phyloP scores from a whole-genome alignment of 73 alveolate species.

The Effrenium voratum region DNA sequence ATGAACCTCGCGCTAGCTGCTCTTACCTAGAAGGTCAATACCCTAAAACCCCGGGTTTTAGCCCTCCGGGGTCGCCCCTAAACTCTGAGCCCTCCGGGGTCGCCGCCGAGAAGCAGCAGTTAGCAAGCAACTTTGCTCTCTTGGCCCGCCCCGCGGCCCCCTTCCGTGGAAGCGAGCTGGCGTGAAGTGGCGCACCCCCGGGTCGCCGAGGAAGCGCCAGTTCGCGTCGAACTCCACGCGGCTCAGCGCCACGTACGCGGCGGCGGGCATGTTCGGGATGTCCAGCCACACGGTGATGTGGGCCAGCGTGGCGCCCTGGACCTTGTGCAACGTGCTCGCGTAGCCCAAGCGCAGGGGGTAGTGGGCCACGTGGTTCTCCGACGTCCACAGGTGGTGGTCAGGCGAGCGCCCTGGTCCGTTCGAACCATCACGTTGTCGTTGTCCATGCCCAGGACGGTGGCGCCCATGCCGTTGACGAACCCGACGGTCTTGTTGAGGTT shows the following conservation, averaged over 20 bases:
- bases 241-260: conserved; percentile 34
- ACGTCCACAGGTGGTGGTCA: background rate
- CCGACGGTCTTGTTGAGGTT: conserved; percentile 26
- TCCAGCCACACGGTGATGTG: conserved; percentile 14
- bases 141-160: no score
- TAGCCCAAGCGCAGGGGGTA: conserved; percentile 20
- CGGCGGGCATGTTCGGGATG: background rate
- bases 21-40: no score
- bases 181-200: background rate
- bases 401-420: background rate
- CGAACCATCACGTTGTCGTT: background rate
- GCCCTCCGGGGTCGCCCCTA: no score
- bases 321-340: background rate
- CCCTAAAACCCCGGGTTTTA: no score
- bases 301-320: background rate
- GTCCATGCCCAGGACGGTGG: conserved; percentile 17
- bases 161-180: conserved; percentile 16
- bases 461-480: conserved; percentile 70
- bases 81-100: no score
- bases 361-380: background rate
- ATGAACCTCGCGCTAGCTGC: no score
- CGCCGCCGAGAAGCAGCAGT: no score
- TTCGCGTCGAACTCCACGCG: background rate
- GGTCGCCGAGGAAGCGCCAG: conserved; percentile 24
- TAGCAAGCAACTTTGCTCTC: no score